Base-by-base conservation (phyloP, 2,329 filamentous ascomycete genomes). In the Epichloe gansuensis region DNA sequence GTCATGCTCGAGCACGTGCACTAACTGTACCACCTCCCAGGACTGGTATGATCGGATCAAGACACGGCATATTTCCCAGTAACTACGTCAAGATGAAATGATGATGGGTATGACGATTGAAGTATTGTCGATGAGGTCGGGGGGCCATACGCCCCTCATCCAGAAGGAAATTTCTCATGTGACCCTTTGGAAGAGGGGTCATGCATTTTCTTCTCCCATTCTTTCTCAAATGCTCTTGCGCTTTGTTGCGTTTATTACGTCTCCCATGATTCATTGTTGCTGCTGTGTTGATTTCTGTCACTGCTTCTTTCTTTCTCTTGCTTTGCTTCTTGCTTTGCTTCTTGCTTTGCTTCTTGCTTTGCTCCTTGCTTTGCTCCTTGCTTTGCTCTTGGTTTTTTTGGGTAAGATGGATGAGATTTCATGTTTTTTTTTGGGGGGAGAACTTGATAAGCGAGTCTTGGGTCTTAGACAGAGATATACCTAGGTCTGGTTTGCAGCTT, bases 1-100 rank as follows among this genome's bases (percentile, higher is more conserved):
- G 7, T 38, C 21, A 31, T 47, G 34, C n/a, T 35, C 9, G 31
- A 45, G 39, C n/a, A 17, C 15, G 39, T 47, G 39, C 43, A 46
- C 47, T 52, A 44, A 54, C 27, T 27, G 39, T 17, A 23, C 5
- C 25, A 25, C 21, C 34, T 27, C 25, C 15, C 59, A 85, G 82
- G 93, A 97, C 91, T 17, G 93, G 93, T 27, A 84, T 85, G 69
- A 83, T 96, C 62, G 90, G 90, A 34, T 78, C 82, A 58, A 79
- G 82, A 59, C 87, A 90, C 51, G 93, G 93, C 39, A 95, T 96
- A 58, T 98, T 98, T 70, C 93, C 93, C 0, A 93, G 87, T 67
- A 84, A 84, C 64, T 85, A 85, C 56, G 81, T 85, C 58, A 81
- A 84, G 64, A 81, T 84, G 79, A 78, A 71, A 66, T 72, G 77